Evolutionary conservation across 352 stramenopile genomes (phyloP).

Genomic region (Phytopythium kandeliae): DNA sequence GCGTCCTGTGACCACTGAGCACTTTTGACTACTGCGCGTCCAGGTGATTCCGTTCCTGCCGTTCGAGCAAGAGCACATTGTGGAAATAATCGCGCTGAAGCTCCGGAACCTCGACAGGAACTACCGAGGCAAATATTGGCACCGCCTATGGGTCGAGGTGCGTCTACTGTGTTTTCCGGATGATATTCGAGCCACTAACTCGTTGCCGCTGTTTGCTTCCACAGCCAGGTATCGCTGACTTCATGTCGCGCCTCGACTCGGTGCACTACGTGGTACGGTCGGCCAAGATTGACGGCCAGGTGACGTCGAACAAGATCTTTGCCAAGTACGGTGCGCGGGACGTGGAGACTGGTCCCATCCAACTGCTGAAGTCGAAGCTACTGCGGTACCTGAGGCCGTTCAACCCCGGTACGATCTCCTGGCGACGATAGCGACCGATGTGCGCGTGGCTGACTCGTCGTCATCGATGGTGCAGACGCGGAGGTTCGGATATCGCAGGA

Average conservation of each 20-base stretch:
- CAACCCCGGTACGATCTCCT: conserved; percentile 36
- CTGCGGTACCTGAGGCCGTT: conserved; percentile 71
- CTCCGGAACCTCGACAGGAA: conserved; percentile 66
- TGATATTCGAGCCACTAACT: too few species aligned
- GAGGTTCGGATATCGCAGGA: conserved; percentile 63
- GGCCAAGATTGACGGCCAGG: conserved; percentile 35
- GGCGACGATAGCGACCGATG: background rate
- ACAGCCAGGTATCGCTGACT: conserved; percentile 45
- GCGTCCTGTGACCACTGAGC: too few species aligned
- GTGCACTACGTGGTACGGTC: conserved; percentile 71
- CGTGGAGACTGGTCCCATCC: conserved; percentile 70
- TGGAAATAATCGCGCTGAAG: conserved; percentile 79
- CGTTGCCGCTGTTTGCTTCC: too few species aligned
- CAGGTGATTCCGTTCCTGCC: conserved; percentile 86
- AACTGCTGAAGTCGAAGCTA: conserved; percentile 79
- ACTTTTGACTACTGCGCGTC: background rate
- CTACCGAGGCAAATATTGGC: conserved; percentile 74
- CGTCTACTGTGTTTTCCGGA: background rate
- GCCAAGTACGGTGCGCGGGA: conserved; percentile 82
- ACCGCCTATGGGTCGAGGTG: conserved; percentile 68
- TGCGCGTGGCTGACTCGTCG: too few species aligned
- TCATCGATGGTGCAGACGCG: conserved; percentile 22
- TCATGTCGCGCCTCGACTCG: conserved; percentile 69
- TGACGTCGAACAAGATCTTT: conserved; percentile 63
- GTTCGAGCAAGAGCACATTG: conserved; percentile 80